Evolutionary conservation across 2,329 filamentous ascomycete species (phyloP).

Genomic region (Exutisphaerella laricina): DNA sequence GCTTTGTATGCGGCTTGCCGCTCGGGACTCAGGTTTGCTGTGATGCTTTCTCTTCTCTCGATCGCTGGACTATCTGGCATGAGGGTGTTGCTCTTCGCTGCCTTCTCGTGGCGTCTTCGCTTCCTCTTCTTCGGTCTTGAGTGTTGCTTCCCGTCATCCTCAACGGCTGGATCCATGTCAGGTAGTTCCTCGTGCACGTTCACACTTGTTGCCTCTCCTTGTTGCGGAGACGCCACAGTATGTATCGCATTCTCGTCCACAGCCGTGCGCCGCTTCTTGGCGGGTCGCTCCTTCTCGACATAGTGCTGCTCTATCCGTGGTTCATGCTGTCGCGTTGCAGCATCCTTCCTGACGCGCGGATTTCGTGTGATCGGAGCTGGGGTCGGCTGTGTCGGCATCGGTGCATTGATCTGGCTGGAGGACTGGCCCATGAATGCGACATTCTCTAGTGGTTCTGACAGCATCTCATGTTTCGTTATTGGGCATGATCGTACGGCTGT

Average conservation of each 20-base stretch:
- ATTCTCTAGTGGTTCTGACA: background rate
- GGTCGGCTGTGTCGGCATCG: background rate
- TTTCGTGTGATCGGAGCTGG: no score
- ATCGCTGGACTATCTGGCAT: no score
- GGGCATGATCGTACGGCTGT: no score
- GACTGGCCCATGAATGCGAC: slow-evolving; percentile 8
- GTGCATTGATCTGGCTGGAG: slow-evolving; percentile 3
- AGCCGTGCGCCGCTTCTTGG: slow-evolving; percentile 9
- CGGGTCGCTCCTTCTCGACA: slow-evolving; percentile 7
- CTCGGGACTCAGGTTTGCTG: background rate
- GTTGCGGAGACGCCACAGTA: no score
- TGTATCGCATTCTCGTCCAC: background rate
- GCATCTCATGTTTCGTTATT: no score
- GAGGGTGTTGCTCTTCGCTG: no score
- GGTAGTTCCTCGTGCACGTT: slow-evolving; percentile 6
- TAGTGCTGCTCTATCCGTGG: slow-evolving; percentile 4
- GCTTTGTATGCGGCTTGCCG: background rate
- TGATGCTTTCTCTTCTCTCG: slow-evolving; percentile 2
- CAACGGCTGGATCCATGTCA: slow-evolving; percentile 4
- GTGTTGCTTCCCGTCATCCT: background rate
- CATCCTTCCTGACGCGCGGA: background rate
- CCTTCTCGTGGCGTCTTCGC: background rate
- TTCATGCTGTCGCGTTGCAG: slow-evolving; percentile 9
- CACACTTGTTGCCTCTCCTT: no score
- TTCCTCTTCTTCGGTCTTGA: slow-evolving; percentile 1